These are phyloP conservation scores for Populus simonii DNA, from an alignment of 345 rosid species.

Conservation along the genomic window DNA sequence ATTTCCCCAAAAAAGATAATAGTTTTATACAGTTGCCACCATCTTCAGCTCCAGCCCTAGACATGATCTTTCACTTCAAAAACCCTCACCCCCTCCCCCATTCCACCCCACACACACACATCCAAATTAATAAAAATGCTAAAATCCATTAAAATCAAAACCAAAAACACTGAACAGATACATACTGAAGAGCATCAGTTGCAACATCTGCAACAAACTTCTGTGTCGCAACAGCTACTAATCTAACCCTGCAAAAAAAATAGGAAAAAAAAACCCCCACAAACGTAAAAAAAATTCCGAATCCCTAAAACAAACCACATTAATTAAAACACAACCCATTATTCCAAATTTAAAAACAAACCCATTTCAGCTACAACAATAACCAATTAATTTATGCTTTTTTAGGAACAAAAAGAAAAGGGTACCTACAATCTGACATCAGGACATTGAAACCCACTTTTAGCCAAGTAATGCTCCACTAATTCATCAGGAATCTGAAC, in stretches of 20 bases:
- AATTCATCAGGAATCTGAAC: constrained; percentile 88
- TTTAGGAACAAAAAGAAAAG: constrained; percentile 3
- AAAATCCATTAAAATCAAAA: neutral
- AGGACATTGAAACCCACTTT: constrained; percentile 95
- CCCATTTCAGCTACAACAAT: too few relatives aligned
- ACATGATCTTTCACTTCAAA: neutral
- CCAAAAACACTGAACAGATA: neutral
- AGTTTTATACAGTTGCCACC: neutral
- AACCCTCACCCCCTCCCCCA: too few relatives aligned
- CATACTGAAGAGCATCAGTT: constrained; percentile 82
- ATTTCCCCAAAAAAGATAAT: neutral
- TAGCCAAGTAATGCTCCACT: constrained; percentile 93
- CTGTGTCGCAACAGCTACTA: constrained; percentile 95
- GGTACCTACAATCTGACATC: constrained; percentile 90
- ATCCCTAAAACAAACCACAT: neutral
- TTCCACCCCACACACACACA: too few relatives aligned
- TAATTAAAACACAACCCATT: neutral
- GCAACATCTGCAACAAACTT: constrained; percentile 96
- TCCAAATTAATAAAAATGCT: too few relatives aligned
- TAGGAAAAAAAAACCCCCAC: neutral
- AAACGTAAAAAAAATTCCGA: neutral
- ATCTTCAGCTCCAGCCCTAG: neutral
- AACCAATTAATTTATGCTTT: neutral
- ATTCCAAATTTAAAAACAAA: neutral
- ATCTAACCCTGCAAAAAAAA: constrained; percentile 58